These are phyloP conservation scores for Colletotrichum tropicicola DNA, from an alignment of 2,329 filamentous ascomycete genomes.

Conservation along the genomic window DNA sequence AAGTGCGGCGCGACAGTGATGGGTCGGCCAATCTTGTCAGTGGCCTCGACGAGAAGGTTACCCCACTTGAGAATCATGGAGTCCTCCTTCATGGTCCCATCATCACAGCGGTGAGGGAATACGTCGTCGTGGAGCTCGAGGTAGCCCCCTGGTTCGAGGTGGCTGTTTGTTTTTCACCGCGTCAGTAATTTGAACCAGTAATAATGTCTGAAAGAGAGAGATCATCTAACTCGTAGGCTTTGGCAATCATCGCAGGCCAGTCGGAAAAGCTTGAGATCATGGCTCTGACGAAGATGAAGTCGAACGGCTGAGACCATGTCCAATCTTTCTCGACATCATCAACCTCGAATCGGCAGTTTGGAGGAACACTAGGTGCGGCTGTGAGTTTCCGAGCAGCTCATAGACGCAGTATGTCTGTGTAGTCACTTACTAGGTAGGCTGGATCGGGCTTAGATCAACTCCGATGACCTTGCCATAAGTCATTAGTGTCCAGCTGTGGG, in stretches of 20 bases:
- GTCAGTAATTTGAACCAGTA: neutral
- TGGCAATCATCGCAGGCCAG: slow-evolving; percentile 39
- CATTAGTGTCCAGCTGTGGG: too few species aligned
- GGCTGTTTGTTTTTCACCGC: neutral
- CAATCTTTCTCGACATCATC: slow-evolving; percentile 46
- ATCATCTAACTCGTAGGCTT: slow-evolving; percentile 35
- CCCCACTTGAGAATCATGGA: slow-evolving; percentile 33
- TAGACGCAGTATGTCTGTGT: slow-evolving; percentile 33
- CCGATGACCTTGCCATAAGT: slow-evolving; percentile 32
- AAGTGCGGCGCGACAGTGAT: slow-evolving; percentile 50
- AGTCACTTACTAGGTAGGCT: slow-evolving; percentile 37
- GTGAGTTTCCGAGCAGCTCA: too few species aligned
- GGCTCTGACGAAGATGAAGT: slow-evolving; percentile 35
- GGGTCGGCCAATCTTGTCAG: slow-evolving; percentile 41
- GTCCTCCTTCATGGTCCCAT: slow-evolving; percentile 22
- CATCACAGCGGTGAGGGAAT: slow-evolving; percentile 24
- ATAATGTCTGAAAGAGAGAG: neutral
- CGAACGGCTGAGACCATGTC: slow-evolving; percentile 41
- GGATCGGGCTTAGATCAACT: slow-evolving; percentile 45
- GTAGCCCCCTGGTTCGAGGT: slow-evolving; percentile 26
- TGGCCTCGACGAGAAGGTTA: slow-evolving; percentile 43
- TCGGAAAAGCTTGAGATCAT: slow-evolving; percentile 18
- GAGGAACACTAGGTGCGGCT: slow-evolving; percentile 42
- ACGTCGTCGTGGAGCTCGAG: slow-evolving; percentile 18
- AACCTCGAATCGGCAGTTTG: slow-evolving; percentile 54